Percentiles rank a stretch among this genome's conserved stretches.
These are phyloP conservation scores for Tetradesmus lagerheimii DNA, from an alignment of 139 green algal species.

Conservation along the genomic window DNA sequence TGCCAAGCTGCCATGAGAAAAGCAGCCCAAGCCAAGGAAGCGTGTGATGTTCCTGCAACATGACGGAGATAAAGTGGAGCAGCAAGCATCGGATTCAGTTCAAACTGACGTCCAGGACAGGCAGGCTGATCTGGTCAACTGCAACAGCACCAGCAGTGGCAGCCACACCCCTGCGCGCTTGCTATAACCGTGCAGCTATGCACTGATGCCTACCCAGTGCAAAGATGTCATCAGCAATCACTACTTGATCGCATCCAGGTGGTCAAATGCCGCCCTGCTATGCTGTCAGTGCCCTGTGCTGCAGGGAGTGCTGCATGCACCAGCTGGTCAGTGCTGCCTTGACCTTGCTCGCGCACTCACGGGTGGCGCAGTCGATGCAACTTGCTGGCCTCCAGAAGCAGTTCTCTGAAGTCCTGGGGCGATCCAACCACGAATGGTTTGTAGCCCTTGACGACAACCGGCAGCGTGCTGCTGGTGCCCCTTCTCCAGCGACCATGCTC, in stretches of 20 bases:
- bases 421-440: constrained; percentile 37
- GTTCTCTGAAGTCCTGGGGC: constrained; percentile 43
- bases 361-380: constrained; percentile 35
- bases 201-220: neutral
- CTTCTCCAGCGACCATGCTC: constrained; percentile 22
- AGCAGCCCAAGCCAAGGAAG: constrained; percentile 50
- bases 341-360: constrained; percentile 16
- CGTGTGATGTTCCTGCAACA: constrained; percentile 35
- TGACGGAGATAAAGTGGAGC: neutral
- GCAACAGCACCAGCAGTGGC: neutral
- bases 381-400: constrained; percentile 45
- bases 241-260: no score
- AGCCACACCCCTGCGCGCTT: neutral
- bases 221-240: no score
- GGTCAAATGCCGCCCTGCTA: neutral
- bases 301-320: neutral
- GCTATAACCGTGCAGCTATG: neutral
- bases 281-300: neutral
- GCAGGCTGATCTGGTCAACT: neutral
- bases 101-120: no score
- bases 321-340: neutral
- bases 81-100: neutral
- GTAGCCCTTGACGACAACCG: constrained; percentile 45
- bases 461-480: neutral
- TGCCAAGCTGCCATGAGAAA: constrained; percentile 34